phyloP scores from a whole-genome alignment of 2,329 filamentous ascomycete species.

The Phialocephala subalpina region DNA sequence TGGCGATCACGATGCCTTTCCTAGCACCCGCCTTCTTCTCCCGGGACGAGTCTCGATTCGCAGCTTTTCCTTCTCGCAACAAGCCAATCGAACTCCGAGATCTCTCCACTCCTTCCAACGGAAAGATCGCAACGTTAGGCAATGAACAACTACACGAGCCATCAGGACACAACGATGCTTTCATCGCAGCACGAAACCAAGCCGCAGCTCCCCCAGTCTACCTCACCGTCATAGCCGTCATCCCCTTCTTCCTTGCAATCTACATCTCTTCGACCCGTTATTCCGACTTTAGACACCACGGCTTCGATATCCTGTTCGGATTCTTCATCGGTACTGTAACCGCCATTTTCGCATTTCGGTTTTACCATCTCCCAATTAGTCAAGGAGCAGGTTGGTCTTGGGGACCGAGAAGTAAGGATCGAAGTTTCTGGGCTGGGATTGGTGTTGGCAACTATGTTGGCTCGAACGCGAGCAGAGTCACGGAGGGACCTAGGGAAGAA shows the following conservation, averaged over 20 bases:
- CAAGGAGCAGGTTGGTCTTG: conserved; percentile 89
- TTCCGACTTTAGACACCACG: conserved; percentile 89
- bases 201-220: conserved; percentile 86
- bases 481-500: background rate
- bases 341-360: conserved; percentile 79
- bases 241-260: conserved; percentile 77
- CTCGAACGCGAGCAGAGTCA: conserved; percentile 26
- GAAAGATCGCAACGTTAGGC: conserved; percentile 3
- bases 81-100: background rate
- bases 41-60: conserved; percentile 60
- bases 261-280: conserved; percentile 88
- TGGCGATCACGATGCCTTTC: conserved; percentile 77
- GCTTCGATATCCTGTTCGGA: conserved; percentile 92
- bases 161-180: conserved; percentile 37
- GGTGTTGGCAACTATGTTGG: conserved; percentile 52
- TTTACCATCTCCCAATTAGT: conserved; percentile 83
- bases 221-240: conserved; percentile 72
- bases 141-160: conserved; percentile 23
- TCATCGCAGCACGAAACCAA: conserved; percentile 69
- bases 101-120: background rate
- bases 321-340: conserved; percentile 77
- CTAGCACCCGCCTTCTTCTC: conserved; percentile 54
- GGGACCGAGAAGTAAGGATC: conserved; percentile 76
- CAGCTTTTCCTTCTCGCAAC: conserved; percentile 78
- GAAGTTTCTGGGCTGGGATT: conserved; percentile 78